These are phyloP conservation scores for Podaxis sp. DNA, from an alignment of 768 basidiomycete genomes.

Conservation along the genomic window DNA sequence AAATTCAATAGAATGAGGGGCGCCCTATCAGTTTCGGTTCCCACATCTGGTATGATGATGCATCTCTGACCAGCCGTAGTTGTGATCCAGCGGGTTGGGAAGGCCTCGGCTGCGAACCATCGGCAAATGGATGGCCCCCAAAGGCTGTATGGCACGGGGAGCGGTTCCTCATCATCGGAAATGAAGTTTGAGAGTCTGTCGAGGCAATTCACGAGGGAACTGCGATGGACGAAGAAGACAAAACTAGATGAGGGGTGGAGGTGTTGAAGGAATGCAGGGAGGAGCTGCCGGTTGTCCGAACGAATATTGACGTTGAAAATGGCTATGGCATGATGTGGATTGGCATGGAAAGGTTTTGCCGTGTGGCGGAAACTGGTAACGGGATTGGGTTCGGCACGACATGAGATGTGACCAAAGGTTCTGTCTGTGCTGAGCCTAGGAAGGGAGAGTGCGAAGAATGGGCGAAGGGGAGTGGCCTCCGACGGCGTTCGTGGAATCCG, in stretches of 20 bases:
- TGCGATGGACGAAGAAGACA: slow-evolving; percentile 33
- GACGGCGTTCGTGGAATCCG: slow-evolving; percentile 20
- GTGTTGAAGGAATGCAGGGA: not conserved
- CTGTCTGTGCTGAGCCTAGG: slow-evolving; percentile 24
- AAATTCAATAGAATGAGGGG: slow-evolving; percentile 24
- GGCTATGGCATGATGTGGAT: slow-evolving; percentile 25
- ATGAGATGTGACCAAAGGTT: slow-evolving; percentile 23
- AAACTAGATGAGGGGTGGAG: slow-evolving; percentile 14
- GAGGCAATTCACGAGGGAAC: slow-evolving; percentile 11
- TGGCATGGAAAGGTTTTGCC: slow-evolving; percentile 17
- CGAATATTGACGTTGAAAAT: slow-evolving; percentile 27
- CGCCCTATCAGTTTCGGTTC: not conserved
- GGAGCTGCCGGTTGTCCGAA: not conserved
- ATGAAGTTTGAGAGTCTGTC: not conserved
- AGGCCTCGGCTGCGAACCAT: slow-evolving; percentile 25
- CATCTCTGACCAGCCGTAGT: slow-evolving; percentile 31
- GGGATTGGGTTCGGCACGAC: slow-evolving; percentile 41
- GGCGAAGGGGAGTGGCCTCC: slow-evolving; percentile 13
- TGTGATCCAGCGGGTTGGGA: slow-evolving; percentile 35
- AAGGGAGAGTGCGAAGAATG: slow-evolving; percentile 23
- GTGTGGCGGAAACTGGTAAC: not conserved
- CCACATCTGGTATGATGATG: slow-evolving; percentile 18
- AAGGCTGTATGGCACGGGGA: slow-evolving; percentile 19
- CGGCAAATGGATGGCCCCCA: slow-evolving; percentile 32
- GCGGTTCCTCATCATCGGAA: slow-evolving; percentile 1